phyloP scores from a whole-genome alignment of 495 filamentous ascomycete species.

The Clohesyomyces aquaticus region DNA sequence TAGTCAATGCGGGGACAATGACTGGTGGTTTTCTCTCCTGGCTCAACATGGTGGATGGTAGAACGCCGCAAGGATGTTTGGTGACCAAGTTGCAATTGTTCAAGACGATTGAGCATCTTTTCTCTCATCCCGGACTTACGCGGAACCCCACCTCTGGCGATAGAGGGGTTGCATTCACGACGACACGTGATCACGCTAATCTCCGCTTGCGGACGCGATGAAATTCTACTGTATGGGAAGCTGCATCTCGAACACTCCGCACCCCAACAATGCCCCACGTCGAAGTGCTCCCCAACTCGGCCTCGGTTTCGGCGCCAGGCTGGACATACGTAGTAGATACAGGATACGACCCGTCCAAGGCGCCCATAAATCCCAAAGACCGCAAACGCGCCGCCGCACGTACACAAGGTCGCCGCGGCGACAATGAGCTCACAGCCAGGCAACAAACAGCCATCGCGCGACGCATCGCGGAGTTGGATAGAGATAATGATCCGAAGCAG shows the following conservation, averaged over 20 bases:
- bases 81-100: no score
- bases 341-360: slow-evolving; percentile 64
- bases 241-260: background rate
- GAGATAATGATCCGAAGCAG: slow-evolving; percentile 74
- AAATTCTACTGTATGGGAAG: background rate
- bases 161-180: no score
- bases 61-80: background rate
- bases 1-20: slow-evolving; percentile 38
- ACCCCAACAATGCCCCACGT: slow-evolving; percentile 60
- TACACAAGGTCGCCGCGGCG: slow-evolving; percentile 49
- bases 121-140: no score
- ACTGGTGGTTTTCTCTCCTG: slow-evolving; percentile 39
- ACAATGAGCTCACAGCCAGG: slow-evolving; percentile 67
- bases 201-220: background rate
- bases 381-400: slow-evolving; percentile 68
- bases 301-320: slow-evolving; percentile 70
- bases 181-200: slow-evolving; percentile 11
- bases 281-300: slow-evolving; percentile 73
- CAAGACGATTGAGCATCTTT: no score
- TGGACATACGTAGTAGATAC: slow-evolving; percentile 87
- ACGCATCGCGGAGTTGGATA: slow-evolving; percentile 77
- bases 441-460: slow-evolving; percentile 77
- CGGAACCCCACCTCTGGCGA: no score
- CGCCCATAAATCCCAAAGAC: slow-evolving; percentile 60
- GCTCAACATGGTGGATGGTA: slow-evolving; percentile 2